A percentile compares a stretch with the other conserved stretches of the same genome.
Evolutionary conservation across 352 stramenopile species (phyloP).

Genomic region (Pythium rhizo-oryzae): DNA sequence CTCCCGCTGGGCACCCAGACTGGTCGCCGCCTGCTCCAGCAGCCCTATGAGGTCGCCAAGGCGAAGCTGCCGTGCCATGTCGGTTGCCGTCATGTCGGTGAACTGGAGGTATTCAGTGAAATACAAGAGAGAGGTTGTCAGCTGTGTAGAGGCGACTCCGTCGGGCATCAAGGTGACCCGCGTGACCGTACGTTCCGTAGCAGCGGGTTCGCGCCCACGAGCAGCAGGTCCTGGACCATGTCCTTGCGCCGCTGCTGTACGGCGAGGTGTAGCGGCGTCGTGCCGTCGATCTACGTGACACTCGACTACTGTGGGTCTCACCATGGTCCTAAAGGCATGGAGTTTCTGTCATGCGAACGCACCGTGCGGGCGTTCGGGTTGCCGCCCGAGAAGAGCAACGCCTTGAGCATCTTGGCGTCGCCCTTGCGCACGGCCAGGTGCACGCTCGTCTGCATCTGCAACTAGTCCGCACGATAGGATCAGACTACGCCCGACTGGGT

Average conservation of each 20-base stretch:
- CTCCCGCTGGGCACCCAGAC: constrained; percentile 28
- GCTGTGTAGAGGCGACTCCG: background rate
- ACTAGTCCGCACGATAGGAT: constrained; percentile 20
- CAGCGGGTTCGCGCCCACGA: constrained; percentile 56
- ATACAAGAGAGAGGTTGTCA: background rate
- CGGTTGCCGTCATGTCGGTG: constrained; percentile 52
- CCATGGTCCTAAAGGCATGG: no score
- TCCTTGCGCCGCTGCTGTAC: constrained; percentile 51
- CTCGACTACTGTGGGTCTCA: no score
- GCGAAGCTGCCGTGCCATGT: constrained; percentile 32
- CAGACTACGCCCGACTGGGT: background rate
- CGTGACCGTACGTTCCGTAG: constrained; percentile 49
- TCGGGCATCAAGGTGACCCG: background rate
- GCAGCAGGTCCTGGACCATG: constrained; percentile 58
- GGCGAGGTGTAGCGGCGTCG: constrained; percentile 65
- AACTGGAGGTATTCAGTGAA: constrained; percentile 27
- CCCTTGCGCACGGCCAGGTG: constrained; percentile 56
- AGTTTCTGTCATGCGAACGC: no score
- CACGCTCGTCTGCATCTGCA: constrained; percentile 66
- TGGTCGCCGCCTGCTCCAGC: constrained; percentile 44
- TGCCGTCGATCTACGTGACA: constrained; percentile 68
- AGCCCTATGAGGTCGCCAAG: constrained; percentile 35
- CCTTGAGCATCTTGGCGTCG: constrained; percentile 61
- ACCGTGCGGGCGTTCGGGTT: constrained; percentile 58
- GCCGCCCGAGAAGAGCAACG: constrained; percentile 45